Evolutionary conservation across 2,329 filamentous ascomycete genomes (phyloP).

Genomic region (Pyrenophora tritici-repentis): DNA sequence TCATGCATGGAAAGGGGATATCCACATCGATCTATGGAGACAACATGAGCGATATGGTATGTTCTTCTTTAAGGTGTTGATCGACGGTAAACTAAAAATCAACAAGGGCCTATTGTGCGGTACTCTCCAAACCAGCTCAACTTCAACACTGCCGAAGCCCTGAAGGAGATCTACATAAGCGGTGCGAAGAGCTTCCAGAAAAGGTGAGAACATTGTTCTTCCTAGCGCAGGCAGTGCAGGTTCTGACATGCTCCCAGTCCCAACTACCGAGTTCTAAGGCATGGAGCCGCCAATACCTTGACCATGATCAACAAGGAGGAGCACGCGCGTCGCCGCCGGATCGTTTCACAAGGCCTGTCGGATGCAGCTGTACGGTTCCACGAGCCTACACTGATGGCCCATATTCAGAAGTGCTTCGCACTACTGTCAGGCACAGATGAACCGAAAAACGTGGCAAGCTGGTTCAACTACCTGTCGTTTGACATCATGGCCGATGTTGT

Average conservation of each 20-base stretch:
- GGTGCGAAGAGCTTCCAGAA: not conserved
- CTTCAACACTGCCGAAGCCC: not conserved
- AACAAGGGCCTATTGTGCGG: not conserved
- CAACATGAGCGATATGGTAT: constrained; percentile 18
- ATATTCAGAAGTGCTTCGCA: not conserved
- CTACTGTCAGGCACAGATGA: not conserved
- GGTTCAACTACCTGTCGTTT: constrained; percentile 37
- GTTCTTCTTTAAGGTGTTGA: not conserved
- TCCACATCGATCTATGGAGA: constrained; percentile 16
- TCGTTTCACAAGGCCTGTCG: constrained; percentile 11
- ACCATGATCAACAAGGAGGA: constrained; percentile 4
- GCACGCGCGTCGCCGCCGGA: constrained; percentile 11
- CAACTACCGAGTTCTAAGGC: constrained; percentile 16
- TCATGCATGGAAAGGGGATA: constrained; percentile 13
- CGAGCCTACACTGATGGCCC: constrained; percentile 1
- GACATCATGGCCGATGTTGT: constrained; percentile 16
- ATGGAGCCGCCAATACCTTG: constrained; percentile 18
- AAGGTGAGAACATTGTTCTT: not conserved
- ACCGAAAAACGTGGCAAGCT: constrained; percentile 48
- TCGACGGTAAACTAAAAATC: not conserved
- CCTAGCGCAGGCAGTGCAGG: not conserved
- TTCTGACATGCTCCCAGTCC: not conserved
- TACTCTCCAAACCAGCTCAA: constrained; percentile 6
- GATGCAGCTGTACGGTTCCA: constrained; percentile 2
- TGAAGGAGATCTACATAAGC: not conserved